These are phyloP conservation scores for Collybiopsis luxurians DNA, from an alignment of 768 basidiomycete genomes.

Conservation along the genomic window DNA sequence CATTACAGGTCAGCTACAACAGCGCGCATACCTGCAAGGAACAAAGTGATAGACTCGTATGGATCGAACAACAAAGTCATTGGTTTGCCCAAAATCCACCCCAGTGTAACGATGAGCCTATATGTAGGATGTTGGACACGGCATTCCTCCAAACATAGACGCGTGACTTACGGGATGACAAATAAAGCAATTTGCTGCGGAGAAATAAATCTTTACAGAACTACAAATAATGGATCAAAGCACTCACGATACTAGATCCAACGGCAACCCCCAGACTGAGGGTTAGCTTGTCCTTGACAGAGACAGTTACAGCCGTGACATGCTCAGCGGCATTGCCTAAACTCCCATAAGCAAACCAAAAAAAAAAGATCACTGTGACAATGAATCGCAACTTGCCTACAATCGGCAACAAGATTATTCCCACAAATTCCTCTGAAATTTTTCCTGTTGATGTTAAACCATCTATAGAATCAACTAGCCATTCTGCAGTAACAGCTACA, in stretches of 20 bases:
- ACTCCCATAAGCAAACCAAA: no score
- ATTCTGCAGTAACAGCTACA: conserved; percentile 64
- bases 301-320: conserved; percentile 87
- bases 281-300: conserved; percentile 86
- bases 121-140: neutral
- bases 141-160: neutral
- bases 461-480: conserved; percentile 78
- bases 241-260: conserved; percentile 74
- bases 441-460: conserved; percentile 56
- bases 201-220: no score
- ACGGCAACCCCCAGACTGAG: conserved; percentile 89
- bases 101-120: conserved; percentile 72
- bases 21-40: conserved; percentile 36
- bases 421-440: conserved; percentile 82
- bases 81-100: conserved; percentile 81
- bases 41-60: conserved; percentile 72
- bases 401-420: conserved; percentile 82
- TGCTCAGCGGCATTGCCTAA: conserved; percentile 76
- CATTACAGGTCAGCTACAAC: neutral
- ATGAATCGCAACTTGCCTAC: conserved; percentile 95
- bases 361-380: conserved; percentile 63
- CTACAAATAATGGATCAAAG: neutral
- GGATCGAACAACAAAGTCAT: conserved; percentile 84
- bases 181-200: conserved; percentile 78
- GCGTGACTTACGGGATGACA: conserved; percentile 67